Evolutionary conservation across 768 basidiomycete species (phyloP).

Genomic region (Rossbeevera mucosa): DNA sequence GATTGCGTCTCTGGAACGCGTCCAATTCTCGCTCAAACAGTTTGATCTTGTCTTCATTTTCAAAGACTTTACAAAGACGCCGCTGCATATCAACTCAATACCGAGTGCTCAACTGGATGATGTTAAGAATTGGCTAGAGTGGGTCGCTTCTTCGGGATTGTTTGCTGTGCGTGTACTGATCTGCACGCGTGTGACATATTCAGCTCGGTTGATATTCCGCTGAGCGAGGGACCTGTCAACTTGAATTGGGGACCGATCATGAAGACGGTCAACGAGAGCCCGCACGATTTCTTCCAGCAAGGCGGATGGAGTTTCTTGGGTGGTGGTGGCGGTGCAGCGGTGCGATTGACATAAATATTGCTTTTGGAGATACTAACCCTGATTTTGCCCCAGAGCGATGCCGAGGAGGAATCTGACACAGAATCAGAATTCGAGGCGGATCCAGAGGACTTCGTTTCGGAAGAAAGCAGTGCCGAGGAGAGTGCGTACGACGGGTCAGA

Average conservation of each 20-base stretch:
- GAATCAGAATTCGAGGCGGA: slow-evolving; percentile 66
- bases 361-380: slow-evolving; percentile 30
- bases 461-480: slow-evolving; percentile 46
- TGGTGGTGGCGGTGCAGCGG: slow-evolving; percentile 59
- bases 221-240: slow-evolving; percentile 95
- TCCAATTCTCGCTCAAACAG: slow-evolving; percentile 92
- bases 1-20: slow-evolving; percentile 93
- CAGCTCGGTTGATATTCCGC: slow-evolving; percentile 94
- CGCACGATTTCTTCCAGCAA: slow-evolving; percentile 90
- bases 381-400: slow-evolving; percentile 47
- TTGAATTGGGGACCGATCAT: slow-evolving; percentile 98
- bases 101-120: slow-evolving; percentile 88
- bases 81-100: slow-evolving; percentile 95
- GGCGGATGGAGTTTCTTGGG: slow-evolving; percentile 98
- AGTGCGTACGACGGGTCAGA: slow-evolving; percentile 53
- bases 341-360: slow-evolving; percentile 30
- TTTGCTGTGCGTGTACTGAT: slow-evolving; percentile 3
- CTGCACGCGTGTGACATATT: background rate
- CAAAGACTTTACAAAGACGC: slow-evolving; percentile 90
- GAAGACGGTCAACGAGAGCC: slow-evolving; percentile 97
- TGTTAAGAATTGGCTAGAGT: slow-evolving; percentile 99
- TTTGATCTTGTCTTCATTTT: slow-evolving; percentile 98
- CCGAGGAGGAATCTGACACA: slow-evolving; percentile 58
- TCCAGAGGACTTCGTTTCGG: slow-evolving; percentile 38
- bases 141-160: slow-evolving; percentile 28